Conservation (phyloP, 352 stramenopile species). For the Phytopythium chamaehyphon region DNA sequence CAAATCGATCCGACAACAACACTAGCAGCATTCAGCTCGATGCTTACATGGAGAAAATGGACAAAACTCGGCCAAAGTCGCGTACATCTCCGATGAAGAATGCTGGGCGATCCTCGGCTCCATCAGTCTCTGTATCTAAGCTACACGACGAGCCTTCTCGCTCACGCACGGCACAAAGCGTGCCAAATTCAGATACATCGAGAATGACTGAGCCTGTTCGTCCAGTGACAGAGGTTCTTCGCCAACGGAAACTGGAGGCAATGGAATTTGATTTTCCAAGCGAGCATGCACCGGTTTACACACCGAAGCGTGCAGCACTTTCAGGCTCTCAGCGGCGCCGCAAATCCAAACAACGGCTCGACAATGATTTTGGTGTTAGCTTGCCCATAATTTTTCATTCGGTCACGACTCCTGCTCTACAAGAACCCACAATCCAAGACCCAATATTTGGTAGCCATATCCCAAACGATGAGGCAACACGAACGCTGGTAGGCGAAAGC, state of each 20-base stretch:
- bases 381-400: not conserved
- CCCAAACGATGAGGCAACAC: slow-evolving; percentile 21
- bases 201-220: not conserved
- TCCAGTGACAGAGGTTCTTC: slow-evolving; percentile 18
- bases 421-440: not conserved
- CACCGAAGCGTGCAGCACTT: not conserved
- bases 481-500: slow-evolving; percentile 22
- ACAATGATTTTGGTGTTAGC: not conserved
- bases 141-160: not conserved
- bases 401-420: not conserved
- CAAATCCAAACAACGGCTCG: not conserved
- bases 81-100: not conserved
- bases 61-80: not conserved
- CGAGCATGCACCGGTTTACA: not conserved
- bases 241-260: slow-evolving; percentile 23
- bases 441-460: slow-evolving; percentile 32
- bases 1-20: slow-evolving; percentile 7
- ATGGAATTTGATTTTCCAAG: slow-evolving; percentile 18
- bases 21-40: not conserved
- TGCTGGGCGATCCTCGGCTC: slow-evolving; percentile 1
- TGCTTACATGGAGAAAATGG: not conserved
- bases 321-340: not conserved
- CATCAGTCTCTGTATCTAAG: not conserved
- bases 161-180: not conserved
- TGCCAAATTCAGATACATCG: slow-evolving; percentile 1